Evolutionary conservation across 2,329 filamentous ascomycete species (phyloP).

Genomic region (Fusarium pseudonygamai): DNA sequence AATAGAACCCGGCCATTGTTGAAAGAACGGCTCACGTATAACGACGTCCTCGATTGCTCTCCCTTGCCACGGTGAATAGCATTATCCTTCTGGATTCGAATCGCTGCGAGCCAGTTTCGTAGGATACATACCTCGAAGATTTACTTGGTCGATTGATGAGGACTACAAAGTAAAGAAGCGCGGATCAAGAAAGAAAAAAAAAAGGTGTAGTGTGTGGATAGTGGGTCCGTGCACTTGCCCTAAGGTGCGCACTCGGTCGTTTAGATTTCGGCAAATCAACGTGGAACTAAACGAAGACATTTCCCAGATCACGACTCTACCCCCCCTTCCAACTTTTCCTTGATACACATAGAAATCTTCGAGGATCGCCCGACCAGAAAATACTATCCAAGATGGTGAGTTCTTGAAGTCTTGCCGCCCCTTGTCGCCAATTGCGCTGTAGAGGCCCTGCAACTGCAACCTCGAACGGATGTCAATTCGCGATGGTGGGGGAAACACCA

Average conservation of each 20-base stretch:
- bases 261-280: constrained; percentile 51
- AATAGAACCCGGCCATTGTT: constrained; percentile 18
- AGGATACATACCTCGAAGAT: constrained; percentile 60
- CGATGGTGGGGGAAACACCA: constrained; percentile 14
- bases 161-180: constrained; percentile 39
- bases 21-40: constrained; percentile 35
- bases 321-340: constrained; percentile 41
- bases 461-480: constrained; percentile 10
- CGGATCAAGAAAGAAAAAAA: constrained; percentile 13
- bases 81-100: constrained; percentile 51
- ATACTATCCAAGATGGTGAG: constrained; percentile 69
- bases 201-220: constrained; percentile 43
- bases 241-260: constrained; percentile 50
- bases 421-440: constrained; percentile 31
- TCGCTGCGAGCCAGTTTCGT: constrained; percentile 44
- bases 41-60: constrained; percentile 65
- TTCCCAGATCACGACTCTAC: constrained; percentile 45
- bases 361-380: constrained; percentile 73
- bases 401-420: constrained; percentile 30
- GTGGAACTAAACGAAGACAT: constrained; percentile 46
- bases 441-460: background rate
- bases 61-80: constrained; percentile 64
- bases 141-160: constrained; percentile 41
- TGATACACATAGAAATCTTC: constrained; percentile 63
- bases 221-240: constrained; percentile 57